phyloP scores from a whole-genome alignment of 2,329 filamentous ascomycete genomes.

The Mycosphaerella sp. region DNA sequence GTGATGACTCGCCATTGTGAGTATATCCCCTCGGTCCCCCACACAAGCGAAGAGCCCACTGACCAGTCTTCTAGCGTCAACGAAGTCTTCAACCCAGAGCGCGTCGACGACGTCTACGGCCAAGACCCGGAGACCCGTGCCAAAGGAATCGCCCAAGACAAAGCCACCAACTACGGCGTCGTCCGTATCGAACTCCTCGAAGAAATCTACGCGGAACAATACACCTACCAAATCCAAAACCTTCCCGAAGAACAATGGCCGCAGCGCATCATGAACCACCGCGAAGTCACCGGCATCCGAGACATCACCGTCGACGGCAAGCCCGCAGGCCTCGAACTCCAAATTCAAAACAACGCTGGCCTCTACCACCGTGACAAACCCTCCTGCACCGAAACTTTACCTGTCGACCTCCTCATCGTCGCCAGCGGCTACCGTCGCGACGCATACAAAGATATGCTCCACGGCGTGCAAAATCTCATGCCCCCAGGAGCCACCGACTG shows the following conservation, averaged over 20 bases:
- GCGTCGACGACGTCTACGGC: conserved; percentile 68
- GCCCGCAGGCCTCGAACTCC: conserved; percentile 48
- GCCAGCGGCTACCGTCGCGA: conserved; percentile 81
- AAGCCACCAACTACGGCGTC: conserved; percentile 88
- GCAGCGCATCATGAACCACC: conserved; percentile 67
- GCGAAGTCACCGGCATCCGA: conserved; percentile 55
- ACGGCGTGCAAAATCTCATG: conserved; percentile 58
- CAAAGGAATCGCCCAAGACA: conserved; percentile 59
- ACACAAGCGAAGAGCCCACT: conserved; percentile 35
- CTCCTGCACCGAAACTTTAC: conserved; percentile 49
- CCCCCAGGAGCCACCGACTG: conserved; percentile 52
- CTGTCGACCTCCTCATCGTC: conserved; percentile 75
- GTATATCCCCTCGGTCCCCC: conserved; percentile 29
- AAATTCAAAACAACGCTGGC: conserved; percentile 48
- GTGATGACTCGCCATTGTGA: conserved; percentile 84
- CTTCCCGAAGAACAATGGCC: conserved; percentile 70
- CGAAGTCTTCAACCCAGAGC: conserved; percentile 88
- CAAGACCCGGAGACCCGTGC: conserved; percentile 58
- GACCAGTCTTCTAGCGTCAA: conserved; percentile 56
- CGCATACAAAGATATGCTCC: conserved; percentile 70
- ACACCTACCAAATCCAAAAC: conserved; percentile 70
- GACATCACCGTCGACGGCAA: conserved; percentile 33
- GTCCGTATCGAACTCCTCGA: conserved; percentile 88
- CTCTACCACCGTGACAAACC: conserved; percentile 39
- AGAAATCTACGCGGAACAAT: conserved; percentile 78